Percentiles rank a stretch among this genome's conserved stretches.
These are phyloP conservation scores for Thielaviopsis ethacetica DNA, from an alignment of 2,329 filamentous ascomycete genomes.

Conservation along the genomic window DNA sequence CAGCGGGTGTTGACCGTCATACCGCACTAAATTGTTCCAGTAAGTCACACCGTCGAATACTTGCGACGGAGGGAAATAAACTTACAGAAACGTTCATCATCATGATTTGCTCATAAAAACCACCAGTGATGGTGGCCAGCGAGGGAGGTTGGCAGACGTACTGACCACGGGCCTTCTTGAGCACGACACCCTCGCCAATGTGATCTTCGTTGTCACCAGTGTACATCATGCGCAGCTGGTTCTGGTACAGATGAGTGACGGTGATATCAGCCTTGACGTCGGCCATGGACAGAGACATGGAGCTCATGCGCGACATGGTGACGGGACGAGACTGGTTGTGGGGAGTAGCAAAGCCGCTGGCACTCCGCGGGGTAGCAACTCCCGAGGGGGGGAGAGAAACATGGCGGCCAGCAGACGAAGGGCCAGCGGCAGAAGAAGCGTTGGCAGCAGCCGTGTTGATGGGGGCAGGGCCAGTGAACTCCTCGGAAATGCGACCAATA, in stretches of 20 bases:
- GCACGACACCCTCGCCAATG: constrained; percentile 19
- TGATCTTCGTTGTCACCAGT: constrained; percentile 5
- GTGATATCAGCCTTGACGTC: constrained; percentile 13
- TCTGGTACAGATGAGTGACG: constrained; percentile 12
- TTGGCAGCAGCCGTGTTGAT: background rate
- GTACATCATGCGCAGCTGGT: constrained; percentile 12
- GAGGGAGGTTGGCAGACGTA: constrained; percentile 23
- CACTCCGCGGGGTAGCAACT: background rate
- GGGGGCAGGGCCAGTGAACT: background rate
- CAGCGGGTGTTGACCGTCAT: constrained; percentile 52
- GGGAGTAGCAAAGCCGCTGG: constrained; percentile 2
- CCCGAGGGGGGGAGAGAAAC: background rate
- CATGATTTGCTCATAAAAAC: constrained; percentile 27
- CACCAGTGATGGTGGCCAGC: constrained; percentile 23
- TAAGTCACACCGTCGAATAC: background rate
- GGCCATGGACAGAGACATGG: constrained; percentile 7
- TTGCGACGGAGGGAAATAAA: background rate
- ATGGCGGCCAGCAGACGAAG: background rate
- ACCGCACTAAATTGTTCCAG: constrained; percentile 31
- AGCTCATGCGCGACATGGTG: constrained; percentile 7
- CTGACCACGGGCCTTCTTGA: constrained; percentile 23
- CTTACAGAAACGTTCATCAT: constrained; percentile 36
- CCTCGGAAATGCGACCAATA: background rate
- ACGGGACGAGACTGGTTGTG: background rate
- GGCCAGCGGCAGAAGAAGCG: background rate